A percentile compares a stretch with the other conserved stretches of the same genome.
Conservation (phyloP, 2,329 filamentous ascomycete species). For the Aureobasidium sp. region DNA sequence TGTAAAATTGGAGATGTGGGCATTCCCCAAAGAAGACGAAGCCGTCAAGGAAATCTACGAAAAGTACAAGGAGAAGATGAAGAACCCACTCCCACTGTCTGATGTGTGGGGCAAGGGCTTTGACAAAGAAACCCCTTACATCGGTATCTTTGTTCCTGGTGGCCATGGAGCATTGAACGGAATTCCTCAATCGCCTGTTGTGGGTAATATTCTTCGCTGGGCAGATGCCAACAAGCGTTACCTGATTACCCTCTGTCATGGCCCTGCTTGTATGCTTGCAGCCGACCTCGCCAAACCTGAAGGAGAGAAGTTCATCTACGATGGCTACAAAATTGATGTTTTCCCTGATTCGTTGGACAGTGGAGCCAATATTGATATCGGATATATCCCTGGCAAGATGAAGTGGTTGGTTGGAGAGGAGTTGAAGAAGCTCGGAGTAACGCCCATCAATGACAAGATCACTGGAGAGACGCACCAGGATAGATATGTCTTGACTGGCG, state of each 20-base stretch:
- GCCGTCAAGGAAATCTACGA: not conserved
- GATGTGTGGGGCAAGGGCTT: not conserved
- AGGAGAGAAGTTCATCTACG: not conserved
- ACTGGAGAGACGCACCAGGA: not conserved
- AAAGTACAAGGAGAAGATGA: not conserved
- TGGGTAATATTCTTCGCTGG: not conserved
- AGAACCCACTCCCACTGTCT: not conserved
- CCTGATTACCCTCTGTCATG: not conserved
- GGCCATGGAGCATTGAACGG: not conserved
- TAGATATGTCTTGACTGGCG: not conserved
- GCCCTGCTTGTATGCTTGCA: not conserved
- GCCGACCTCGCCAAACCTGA: not conserved
- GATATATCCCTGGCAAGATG: constrained; percentile 6
- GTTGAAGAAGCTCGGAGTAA: not conserved
- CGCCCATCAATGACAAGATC: not conserved
- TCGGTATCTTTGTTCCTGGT: not conserved
- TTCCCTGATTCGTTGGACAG: not conserved
- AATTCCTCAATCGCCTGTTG: not conserved
- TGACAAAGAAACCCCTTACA: not conserved
- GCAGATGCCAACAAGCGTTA: not conserved
- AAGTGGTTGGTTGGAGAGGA: not conserved
- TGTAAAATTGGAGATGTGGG: not conserved
- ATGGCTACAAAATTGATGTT: not conserved
- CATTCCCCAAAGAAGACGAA: not conserved
- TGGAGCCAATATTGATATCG: not conserved